These are phyloP conservation scores for Mycosphaerella arachidis DNA, from an alignment of 2,329 filamentous ascomycete genomes.

Conservation along the genomic window DNA sequence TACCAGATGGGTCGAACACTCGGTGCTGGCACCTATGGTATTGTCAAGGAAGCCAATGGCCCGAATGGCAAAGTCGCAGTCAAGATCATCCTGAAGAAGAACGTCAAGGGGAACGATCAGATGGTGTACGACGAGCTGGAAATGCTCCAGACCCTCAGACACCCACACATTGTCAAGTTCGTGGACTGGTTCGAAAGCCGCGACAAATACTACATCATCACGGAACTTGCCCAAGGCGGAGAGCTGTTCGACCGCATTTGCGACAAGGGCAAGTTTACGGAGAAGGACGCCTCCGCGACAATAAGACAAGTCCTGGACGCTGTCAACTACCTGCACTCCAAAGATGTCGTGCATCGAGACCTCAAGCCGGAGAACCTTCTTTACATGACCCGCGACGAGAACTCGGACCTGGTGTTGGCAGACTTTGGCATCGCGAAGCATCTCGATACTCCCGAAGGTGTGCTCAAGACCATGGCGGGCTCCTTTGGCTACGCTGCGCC, in stretches of 20 bases:
- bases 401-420: slow-evolving; percentile 86
- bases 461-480: slow-evolving; percentile 96
- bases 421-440: slow-evolving; percentile 99
- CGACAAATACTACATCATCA: slow-evolving; percentile 99
- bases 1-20: slow-evolving; percentile 92
- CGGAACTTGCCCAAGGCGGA: slow-evolving; percentile 88
- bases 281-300: slow-evolving; percentile 94
- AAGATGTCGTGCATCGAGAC: slow-evolving; percentile 95
- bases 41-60: slow-evolving; percentile 90
- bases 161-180: slow-evolving; percentile 95
- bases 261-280: slow-evolving; percentile 95
- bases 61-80: slow-evolving; percentile 83
- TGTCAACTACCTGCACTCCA: slow-evolving; percentile 88
- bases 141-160: slow-evolving; percentile 84
- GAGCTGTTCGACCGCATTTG: slow-evolving; percentile 98
- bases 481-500: slow-evolving; percentile 97
- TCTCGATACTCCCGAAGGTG: slow-evolving; percentile 82
- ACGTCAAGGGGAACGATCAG: slow-evolving; percentile 94
- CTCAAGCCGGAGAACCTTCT: slow-evolving; percentile 97
- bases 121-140: slow-evolving; percentile 98
- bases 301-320: slow-evolving; percentile 91
- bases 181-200: slow-evolving; percentile 99
- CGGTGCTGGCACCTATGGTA: slow-evolving; percentile 95
- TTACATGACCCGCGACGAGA: slow-evolving; percentile 71
- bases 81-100: slow-evolving; percentile 99